Evolutionary conservation across 1,139 yeast species (phyloP).

Genomic region (Yarrowia galli): DNA sequence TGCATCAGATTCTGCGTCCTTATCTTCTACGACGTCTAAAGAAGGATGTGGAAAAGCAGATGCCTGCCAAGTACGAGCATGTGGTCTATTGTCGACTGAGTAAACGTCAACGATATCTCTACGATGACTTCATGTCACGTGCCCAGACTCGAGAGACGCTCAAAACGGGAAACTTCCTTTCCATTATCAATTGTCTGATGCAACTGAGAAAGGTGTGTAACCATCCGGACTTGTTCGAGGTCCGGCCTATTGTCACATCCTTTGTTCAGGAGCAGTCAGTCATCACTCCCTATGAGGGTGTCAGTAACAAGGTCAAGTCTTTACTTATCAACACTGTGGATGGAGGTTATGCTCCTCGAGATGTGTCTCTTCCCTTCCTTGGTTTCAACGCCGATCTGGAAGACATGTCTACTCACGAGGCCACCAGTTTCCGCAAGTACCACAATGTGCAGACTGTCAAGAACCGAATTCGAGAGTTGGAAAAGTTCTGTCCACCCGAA

Average conservation of each 20-base stretch:
- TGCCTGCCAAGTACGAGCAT: conserved; percentile 98
- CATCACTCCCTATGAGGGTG: conserved; percentile 56
- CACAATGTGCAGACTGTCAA: conserved; percentile 52
- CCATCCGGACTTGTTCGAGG: conserved; percentile 97
- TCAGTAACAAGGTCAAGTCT: conserved; percentile 50
- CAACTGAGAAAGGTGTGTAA: conserved; percentile 96
- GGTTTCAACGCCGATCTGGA: conserved; percentile 67
- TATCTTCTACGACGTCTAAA: conserved; percentile 88
- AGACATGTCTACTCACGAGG: conserved; percentile 58
- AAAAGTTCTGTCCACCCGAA: conserved; percentile 40
- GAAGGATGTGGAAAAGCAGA: conserved; percentile 96
- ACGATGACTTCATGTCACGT: conserved; percentile 97
- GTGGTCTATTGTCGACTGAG: conserved; percentile 90
- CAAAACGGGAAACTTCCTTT: conserved; percentile 92
- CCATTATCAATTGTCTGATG: conserved; percentile 97
- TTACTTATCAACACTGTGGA: conserved; percentile 54
- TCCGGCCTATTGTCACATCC: conserved; percentile 91
- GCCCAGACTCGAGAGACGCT: conserved; percentile 94
- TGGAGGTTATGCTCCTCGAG: conserved; percentile 45
- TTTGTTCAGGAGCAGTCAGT: conserved; percentile 76
- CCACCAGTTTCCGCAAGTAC: conserved; percentile 50
- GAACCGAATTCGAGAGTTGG: conserved; percentile 52
- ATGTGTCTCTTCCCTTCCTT: conserved; percentile 62
- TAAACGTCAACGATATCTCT: conserved; percentile 87
- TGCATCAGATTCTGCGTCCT: conserved; percentile 94